phyloP scores from a whole-genome alignment of 2,329 filamentous ascomycete genomes.

The Chaetoscypha palmicola region DNA sequence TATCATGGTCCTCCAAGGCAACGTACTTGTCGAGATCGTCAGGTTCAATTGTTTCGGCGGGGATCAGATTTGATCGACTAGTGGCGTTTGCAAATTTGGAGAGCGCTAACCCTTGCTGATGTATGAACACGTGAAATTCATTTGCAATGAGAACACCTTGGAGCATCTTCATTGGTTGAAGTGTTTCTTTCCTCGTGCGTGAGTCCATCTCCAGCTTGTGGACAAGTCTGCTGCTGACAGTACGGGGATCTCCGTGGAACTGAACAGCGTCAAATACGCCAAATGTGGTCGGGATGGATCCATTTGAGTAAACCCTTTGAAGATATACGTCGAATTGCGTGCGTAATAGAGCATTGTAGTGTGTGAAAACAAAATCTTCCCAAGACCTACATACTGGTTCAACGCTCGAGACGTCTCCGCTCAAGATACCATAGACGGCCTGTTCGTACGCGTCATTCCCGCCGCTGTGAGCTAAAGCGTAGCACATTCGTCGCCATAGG shows the following conservation, averaged over 20 bases:
- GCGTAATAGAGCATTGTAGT: slow-evolving; percentile 80
- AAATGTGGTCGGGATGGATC: slow-evolving; percentile 45
- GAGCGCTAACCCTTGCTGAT: slow-evolving; percentile 50
- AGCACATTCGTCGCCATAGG: slow-evolving; percentile 76
- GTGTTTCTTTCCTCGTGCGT: slow-evolving; percentile 51
- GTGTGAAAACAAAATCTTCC: slow-evolving; percentile 81
- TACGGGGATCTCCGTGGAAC: slow-evolving; percentile 49
- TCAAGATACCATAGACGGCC: slow-evolving; percentile 85
- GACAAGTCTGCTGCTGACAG: slow-evolving; percentile 52
- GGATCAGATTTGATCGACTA: slow-evolving; percentile 38
- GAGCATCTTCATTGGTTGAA: slow-evolving; percentile 63
- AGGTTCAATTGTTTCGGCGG: slow-evolving; percentile 32
- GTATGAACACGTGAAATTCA: slow-evolving; percentile 50
- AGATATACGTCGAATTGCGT: slow-evolving; percentile 72
- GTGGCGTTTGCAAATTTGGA: slow-evolving; percentile 41
- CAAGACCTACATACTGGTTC: slow-evolving; percentile 69
- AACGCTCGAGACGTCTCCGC: slow-evolving; percentile 73
- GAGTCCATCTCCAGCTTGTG: slow-evolving; percentile 50
- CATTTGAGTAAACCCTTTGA: slow-evolving; percentile 46
- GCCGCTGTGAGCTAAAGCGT: slow-evolving; percentile 60
- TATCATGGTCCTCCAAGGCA: slow-evolving; percentile 50
- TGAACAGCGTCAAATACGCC: slow-evolving; percentile 59
- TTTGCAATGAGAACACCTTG: slow-evolving; percentile 69
- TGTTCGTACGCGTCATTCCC: slow-evolving; percentile 71
- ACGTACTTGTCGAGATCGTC: slow-evolving; percentile 43